Evolutionary conservation across 805 yeast species (phyloP).

Genomic region (Ogataea corticis): DNA sequence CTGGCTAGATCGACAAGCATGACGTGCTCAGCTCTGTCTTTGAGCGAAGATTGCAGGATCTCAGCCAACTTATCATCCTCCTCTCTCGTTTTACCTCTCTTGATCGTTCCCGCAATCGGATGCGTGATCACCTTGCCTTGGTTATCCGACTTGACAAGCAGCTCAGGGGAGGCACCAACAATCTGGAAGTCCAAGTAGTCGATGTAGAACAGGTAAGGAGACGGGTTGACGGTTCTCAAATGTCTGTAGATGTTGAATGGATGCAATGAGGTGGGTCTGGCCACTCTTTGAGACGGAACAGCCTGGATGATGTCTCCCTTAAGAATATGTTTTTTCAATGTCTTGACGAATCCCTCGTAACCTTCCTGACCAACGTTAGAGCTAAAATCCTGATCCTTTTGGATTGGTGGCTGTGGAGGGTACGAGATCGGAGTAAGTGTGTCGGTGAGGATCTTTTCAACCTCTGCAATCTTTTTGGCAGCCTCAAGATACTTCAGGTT

Average conservation of each 20-base stretch:
- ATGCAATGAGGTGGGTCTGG: slow-evolving; percentile 91
- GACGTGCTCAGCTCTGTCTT: slow-evolving; percentile 97
- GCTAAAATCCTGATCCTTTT: slow-evolving; percentile 63
- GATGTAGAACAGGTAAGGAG: slow-evolving; percentile 93
- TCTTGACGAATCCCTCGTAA: slow-evolving; percentile 78
- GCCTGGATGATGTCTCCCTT: slow-evolving; percentile 96
- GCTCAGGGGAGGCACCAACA: slow-evolving; percentile 97
- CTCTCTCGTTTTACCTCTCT: slow-evolving; percentile 84
- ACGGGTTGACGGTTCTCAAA: slow-evolving; percentile 92
- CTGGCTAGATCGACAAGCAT: slow-evolving; percentile 98
- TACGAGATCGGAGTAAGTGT: slow-evolving; percentile 46
- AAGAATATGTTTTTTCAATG: slow-evolving; percentile 75
- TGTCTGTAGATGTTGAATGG: slow-evolving; percentile 97
- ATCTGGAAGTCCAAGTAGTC: slow-evolving; percentile 91
- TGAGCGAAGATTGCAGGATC: slow-evolving; percentile 69
- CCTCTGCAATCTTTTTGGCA: slow-evolving; percentile 53
- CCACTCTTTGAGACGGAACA: slow-evolving; percentile 96
- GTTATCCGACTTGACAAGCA: slow-evolving; percentile 77
- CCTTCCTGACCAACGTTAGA: slow-evolving; percentile 95
- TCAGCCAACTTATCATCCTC: slow-evolving; percentile 87
- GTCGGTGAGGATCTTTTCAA: slow-evolving; percentile 51
- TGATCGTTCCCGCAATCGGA: slow-evolving; percentile 97
- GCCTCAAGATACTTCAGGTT: slow-evolving; percentile 55
- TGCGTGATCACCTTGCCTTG: slow-evolving; percentile 82
- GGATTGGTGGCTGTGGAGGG: slow-evolving; percentile 77